Evolutionary conservation across 768 basidiomycete genomes (phyloP), one percentile per base, ranked within the genome.

Genomic region (Pleurotus pulmonarius): DNA sequence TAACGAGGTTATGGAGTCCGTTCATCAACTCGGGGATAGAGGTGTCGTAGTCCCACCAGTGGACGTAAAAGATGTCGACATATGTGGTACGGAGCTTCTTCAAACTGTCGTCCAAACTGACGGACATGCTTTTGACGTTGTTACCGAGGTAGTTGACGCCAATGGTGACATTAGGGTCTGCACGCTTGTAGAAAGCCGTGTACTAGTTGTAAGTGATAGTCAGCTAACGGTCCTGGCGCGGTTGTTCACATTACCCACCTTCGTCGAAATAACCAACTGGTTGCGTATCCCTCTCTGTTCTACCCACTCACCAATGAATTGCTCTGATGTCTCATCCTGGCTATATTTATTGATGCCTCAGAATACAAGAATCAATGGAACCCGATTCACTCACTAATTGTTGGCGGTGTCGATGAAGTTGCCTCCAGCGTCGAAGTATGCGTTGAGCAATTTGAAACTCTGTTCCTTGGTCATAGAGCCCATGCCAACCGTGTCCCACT

Each of bases 21-120:
- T 76, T 72, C 82, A 86, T 83, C 24, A 85, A 65, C 65, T 87
- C 85, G 59, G 79, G 75, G 46, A 86, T 70, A 16, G 71, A 69
- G 11, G 80, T 81, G 7, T 72, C 65, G 58, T 70, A 82, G 62
- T 85, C 83, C 82, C 82, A 81, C 69, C 69, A 76, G 56, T 79
- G 75, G 3, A 78, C 48, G 60, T 78, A 79, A 7, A 78, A 64
- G 41, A 81, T 61, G 59, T 83, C 81, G 59, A 80, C 75, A 55
- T 79, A 79, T 3, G 64, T 61, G 0, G 76, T 80, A 37, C 75
- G 66, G 1, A 83, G 70, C 58, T 77, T 78, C 68, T 75, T 75
- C 58, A 83, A 67, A 12, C 75, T 77, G 1, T 67, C 75, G 18
- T 71, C 64, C 26, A 82, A 64, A 18, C 74, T 73, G 34, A 79